Conservation (phyloP, 257 asterid species). For the Handroanthus guayacan region DNA sequence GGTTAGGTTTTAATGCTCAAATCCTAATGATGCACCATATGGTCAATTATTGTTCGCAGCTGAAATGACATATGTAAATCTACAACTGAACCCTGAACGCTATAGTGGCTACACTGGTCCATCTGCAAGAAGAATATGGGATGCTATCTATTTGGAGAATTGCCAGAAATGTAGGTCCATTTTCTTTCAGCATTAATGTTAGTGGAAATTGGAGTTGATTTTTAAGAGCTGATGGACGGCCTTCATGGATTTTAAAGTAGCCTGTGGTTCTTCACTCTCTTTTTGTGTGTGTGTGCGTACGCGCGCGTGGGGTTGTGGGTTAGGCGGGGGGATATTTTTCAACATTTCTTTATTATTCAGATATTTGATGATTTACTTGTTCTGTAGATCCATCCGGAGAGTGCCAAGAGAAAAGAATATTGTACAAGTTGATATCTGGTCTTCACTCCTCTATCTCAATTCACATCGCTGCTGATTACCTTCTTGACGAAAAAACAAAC, state of each 20-base stretch:
- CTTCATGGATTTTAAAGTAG: neutral
- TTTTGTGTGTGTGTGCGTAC: neutral
- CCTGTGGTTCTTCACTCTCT: neutral
- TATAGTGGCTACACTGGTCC: conserved; percentile 75
- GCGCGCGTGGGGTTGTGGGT: no score
- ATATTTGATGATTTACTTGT: conserved; percentile 18
- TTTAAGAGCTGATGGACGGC: neutral
- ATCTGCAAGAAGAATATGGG: conserved; percentile 76
- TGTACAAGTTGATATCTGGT: conserved; percentile 79
- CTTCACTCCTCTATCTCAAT: conserved; percentile 80
- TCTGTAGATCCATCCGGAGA: conserved; percentile 64
- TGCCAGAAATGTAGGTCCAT: conserved; percentile 58
- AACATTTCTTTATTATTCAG: neutral
- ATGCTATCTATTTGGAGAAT: conserved; percentile 63
- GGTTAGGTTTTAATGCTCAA: conserved; percentile 4
- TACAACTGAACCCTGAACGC: conserved; percentile 71
- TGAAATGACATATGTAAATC: conserved; percentile 72
- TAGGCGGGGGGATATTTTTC: no score
- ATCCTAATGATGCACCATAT: conserved; percentile 8
- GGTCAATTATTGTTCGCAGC: conserved; percentile 49
- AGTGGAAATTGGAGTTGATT: conserved; percentile 24
- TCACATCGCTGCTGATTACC: conserved; percentile 71
- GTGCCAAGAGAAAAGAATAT: conserved; percentile 68
- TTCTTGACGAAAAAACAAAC: conserved; percentile 66
- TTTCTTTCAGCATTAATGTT: conserved; percentile 14